These are phyloP conservation scores for Penicillium verrucosum DNA, from an alignment of 2,329 filamentous ascomycete genomes.

Conservation along the genomic window DNA sequence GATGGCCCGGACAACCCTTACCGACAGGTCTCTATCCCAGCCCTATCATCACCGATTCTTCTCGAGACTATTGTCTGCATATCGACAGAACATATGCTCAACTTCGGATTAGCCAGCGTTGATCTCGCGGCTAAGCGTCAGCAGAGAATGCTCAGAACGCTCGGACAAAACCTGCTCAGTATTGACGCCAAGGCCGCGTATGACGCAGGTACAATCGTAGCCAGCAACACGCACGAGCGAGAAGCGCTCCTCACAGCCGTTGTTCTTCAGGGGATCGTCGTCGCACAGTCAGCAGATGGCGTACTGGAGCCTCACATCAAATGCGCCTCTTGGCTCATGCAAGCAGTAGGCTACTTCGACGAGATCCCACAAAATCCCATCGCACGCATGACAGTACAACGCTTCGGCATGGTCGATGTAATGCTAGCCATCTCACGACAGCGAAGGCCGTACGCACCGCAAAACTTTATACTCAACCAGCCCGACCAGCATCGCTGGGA, in stretches of 20 bases:
- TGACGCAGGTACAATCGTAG: slow-evolving; percentile 1
- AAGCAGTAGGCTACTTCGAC: slow-evolving; percentile 15
- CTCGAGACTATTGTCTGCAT: slow-evolving; percentile 25
- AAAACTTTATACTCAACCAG: slow-evolving; percentile 16
- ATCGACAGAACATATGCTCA: slow-evolving; percentile 26
- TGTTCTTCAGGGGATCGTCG: slow-evolving; percentile 21
- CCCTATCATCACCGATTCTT: slow-evolving; percentile 21
- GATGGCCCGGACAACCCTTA: slow-evolving; percentile 26
- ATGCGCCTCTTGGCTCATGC: slow-evolving; percentile 24
- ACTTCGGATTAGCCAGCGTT: slow-evolving; percentile 21
- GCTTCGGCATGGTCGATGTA: slow-evolving; percentile 25
- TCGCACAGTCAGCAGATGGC: slow-evolving; percentile 22
- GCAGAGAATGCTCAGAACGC: slow-evolving; percentile 21
- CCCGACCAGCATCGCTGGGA: slow-evolving; percentile 20
- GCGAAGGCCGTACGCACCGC: slow-evolving; percentile 19
- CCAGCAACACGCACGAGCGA: slow-evolving; percentile 7
- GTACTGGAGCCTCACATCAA: slow-evolving; percentile 23
- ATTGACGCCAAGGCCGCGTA: slow-evolving; percentile 1
- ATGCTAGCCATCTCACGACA: slow-evolving; percentile 26
- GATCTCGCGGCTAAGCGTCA: slow-evolving; percentile 20
- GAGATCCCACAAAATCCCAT: slow-evolving; percentile 14
- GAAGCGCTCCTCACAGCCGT: slow-evolving; percentile 22
- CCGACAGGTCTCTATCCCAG: slow-evolving; percentile 21
- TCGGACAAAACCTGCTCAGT: slow-evolving; percentile 17
- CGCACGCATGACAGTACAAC: slow-evolving; percentile 19